These are phyloP conservation scores for Alternaria hordeiaustralica DNA, from an alignment of 2,329 filamentous ascomycete species.

Conservation along the genomic window DNA sequence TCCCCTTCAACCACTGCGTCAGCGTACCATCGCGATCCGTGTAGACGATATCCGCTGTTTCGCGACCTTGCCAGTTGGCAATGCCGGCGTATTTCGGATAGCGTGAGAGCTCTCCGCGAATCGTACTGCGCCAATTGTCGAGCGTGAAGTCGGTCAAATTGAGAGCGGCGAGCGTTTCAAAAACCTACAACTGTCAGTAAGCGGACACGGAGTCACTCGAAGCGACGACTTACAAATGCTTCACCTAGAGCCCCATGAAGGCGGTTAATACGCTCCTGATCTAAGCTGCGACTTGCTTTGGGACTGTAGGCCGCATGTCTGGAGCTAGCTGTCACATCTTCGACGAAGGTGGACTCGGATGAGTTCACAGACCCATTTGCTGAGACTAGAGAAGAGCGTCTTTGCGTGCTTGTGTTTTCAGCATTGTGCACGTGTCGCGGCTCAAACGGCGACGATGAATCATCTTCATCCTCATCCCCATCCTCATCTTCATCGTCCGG, in stretches of 20 bases:
- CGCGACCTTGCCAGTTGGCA: constrained; percentile 48
- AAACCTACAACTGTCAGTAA: constrained; percentile 45
- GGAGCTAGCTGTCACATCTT: too few relatives aligned
- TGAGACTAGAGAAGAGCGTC: neutral
- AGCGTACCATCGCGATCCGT: constrained; percentile 16
- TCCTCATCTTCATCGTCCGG: neutral
- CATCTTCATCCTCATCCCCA: neutral
- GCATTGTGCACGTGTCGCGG: neutral
- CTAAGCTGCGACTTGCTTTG: neutral
- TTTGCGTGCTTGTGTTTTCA: neutral
- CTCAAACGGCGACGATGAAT: neutral
- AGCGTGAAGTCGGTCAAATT: constrained; percentile 46
- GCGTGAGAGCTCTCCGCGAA: constrained; percentile 50
- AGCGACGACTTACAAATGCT: constrained; percentile 26
- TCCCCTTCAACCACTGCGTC: constrained; percentile 41
- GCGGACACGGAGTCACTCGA: too few relatives aligned
- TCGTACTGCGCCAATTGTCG: constrained; percentile 58
- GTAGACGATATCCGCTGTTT: constrained; percentile 56
- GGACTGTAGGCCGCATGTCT: neutral
- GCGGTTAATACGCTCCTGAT: constrained; percentile 14
- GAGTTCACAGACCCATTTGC: too few relatives aligned
- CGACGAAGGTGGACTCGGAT: too few relatives aligned
- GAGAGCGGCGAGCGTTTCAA: constrained; percentile 49
- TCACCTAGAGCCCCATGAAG: constrained; percentile 34
- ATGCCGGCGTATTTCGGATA: constrained; percentile 54